phyloP scores from a whole-genome alignment of 805 yeast genomes.

The Starmerella vitae region DNA sequence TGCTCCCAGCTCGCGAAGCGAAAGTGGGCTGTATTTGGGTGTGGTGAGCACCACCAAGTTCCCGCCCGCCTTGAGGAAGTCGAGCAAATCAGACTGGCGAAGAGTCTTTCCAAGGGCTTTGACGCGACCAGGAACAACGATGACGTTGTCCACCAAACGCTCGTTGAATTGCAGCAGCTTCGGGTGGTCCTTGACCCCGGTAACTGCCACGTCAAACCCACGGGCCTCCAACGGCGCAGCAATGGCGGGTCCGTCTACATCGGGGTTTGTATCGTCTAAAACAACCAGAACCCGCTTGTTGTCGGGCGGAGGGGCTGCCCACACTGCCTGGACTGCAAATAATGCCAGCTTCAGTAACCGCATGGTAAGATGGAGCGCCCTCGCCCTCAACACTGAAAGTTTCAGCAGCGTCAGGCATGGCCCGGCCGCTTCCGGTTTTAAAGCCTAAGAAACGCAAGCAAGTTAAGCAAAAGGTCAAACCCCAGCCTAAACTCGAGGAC shows the following conservation, averaged over 20 bases:
- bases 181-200: conserved; percentile 24
- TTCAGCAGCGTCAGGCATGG: no score
- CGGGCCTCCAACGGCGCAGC: conserved; percentile 25
- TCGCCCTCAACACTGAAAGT: no score
- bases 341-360: neutral
- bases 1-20: conserved; percentile 51
- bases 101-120: conserved; percentile 33
- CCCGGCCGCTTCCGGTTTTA: no score
- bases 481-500: no score
- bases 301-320: conserved; percentile 19
- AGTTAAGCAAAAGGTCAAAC: no score
- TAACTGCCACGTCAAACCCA: conserved; percentile 26
- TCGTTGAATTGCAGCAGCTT: conserved; percentile 33
- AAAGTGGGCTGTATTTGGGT: conserved; percentile 42
- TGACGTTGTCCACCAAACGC: conserved; percentile 40
- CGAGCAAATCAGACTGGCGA: conserved; percentile 38
- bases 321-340: neutral
- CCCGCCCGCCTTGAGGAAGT: conserved; percentile 57
- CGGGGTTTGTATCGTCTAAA: conserved; percentile 21
- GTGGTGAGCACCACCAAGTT: conserved; percentile 53
- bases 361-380: neutral
- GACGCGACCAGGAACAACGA: conserved; percentile 43
- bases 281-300: conserved; percentile 25
- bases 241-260: conserved; percentile 11
- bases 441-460: no score